phyloP scores from a whole-genome alignment of 2,329 filamentous ascomycete genomes.

The Ophiostoma ips region DNA sequence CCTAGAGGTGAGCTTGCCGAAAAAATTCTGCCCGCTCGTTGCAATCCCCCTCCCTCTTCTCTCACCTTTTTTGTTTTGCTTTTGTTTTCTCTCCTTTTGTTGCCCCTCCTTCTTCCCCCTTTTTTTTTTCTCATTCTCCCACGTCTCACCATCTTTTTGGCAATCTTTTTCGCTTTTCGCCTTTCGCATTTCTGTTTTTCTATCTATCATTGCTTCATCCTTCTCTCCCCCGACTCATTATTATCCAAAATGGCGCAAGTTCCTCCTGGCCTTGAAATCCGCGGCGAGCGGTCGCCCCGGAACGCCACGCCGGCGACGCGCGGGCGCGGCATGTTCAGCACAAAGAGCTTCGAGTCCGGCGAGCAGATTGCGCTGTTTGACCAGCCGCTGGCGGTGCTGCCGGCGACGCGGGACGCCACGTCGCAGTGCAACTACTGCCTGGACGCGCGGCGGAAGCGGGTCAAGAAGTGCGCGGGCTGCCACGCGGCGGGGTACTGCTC shows the following conservation, averaged over 20 bases:
- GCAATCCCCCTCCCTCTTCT: too few species aligned
- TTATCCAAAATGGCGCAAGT: slow-evolving; percentile 7
- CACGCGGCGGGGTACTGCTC: slow-evolving; percentile 40
- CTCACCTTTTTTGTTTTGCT: too few species aligned
- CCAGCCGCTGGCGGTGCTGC: slow-evolving; percentile 32
- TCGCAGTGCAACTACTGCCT: slow-evolving; percentile 42
- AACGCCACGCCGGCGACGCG: background rate
- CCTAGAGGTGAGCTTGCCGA: too few species aligned
- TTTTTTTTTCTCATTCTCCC: too few species aligned
- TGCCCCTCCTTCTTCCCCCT: too few species aligned
- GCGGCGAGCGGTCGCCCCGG: slow-evolving; percentile 8
- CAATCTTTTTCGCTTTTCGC: too few species aligned
- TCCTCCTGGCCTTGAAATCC: slow-evolving; percentile 12
- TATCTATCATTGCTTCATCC: too few species aligned
- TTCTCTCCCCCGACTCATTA: too few species aligned
- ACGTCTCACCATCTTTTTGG: too few species aligned
- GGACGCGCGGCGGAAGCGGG: slow-evolving; percentile 9
- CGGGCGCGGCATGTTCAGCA: slow-evolving; percentile 31
- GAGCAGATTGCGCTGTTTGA: slow-evolving; percentile 31
- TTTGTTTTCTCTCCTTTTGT: too few species aligned
- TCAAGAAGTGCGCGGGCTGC: slow-evolving; percentile 37
- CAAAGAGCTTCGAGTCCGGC: slow-evolving; percentile 29
- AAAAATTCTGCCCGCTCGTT: too few species aligned
- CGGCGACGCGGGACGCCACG: slow-evolving; percentile 28
- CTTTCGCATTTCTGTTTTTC: too few species aligned